Conservation (phyloP, 805 yeast genomes). For the Candida rishiriensis region DNA sequence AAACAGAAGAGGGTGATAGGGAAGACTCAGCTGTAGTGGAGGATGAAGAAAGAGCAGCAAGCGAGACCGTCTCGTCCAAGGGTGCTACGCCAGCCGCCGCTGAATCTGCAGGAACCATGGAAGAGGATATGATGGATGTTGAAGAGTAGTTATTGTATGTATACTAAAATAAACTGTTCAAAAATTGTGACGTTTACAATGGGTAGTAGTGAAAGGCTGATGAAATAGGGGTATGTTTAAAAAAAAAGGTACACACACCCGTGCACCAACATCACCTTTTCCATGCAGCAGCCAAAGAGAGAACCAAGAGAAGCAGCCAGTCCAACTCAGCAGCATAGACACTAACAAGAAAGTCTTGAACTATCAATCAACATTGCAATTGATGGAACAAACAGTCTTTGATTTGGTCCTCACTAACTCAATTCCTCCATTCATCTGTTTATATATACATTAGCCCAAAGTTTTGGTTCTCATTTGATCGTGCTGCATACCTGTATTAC, state of each 20-base stretch:
- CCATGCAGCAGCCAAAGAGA: too few relatives aligned
- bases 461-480: too few relatives aligned
- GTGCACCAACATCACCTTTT: neutral
- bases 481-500: too few relatives aligned
- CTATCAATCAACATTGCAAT: too few relatives aligned
- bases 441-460: too few relatives aligned
- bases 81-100: neutral
- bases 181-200: neutral
- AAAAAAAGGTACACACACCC: neutral
- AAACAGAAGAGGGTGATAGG: conserved; percentile 1
- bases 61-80: too few relatives aligned
- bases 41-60: neutral
- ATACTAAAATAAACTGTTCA: neutral
- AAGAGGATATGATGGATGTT: conserved; percentile 10
- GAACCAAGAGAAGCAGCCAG: too few relatives aligned
- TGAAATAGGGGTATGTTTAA: neutral
- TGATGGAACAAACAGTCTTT: too few relatives aligned
- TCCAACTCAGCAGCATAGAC: too few relatives aligned
- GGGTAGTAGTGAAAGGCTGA: neutral
- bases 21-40: conserved; percentile 3
- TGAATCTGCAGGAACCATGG: neutral
- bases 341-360: too few relatives aligned
- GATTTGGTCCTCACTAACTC: too few relatives aligned
- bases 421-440: too few relatives aligned
- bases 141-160: conserved; percentile 7